phyloP scores from a whole-genome alignment of 1,284 basidiomycete species.

The Agaricales sp. region DNA sequence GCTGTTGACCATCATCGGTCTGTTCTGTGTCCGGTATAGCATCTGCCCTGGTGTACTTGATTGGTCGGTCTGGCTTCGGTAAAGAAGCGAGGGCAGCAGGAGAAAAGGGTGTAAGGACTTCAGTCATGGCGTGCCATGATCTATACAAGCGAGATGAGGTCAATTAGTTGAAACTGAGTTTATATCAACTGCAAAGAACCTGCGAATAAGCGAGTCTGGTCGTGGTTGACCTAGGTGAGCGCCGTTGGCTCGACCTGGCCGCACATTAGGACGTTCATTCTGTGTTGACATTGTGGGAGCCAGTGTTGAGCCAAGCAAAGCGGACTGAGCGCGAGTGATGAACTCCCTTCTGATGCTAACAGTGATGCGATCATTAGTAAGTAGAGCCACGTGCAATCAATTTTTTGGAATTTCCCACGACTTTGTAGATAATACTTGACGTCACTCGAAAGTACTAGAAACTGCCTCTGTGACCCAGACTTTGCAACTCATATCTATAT shows the following conservation, averaged over 20 bases:
- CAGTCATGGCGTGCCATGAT: constrained; percentile 50
- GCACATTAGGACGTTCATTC: background rate
- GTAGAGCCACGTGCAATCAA: no score
- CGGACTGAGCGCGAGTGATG: no score
- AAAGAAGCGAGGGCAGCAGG: constrained; percentile 55
- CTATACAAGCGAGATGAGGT: no score
- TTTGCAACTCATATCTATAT: constrained; percentile 2
- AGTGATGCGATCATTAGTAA: no score
- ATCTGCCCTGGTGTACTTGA: constrained; percentile 58
- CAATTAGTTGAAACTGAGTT: no score
- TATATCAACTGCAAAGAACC: no score
- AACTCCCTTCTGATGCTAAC: no score
- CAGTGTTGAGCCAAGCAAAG: no score
- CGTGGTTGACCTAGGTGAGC: background rate
- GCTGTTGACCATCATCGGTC: constrained; percentile 40
- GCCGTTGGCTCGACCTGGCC: background rate
- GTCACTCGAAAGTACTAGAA: constrained; percentile 20
- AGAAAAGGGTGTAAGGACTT: constrained; percentile 61
- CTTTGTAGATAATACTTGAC: no score
- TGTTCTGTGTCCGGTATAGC: constrained; percentile 52
- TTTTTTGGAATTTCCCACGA: no score
- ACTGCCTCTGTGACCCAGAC: constrained; percentile 10
- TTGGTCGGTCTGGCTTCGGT: constrained; percentile 43
- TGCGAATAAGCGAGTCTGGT: background rate
- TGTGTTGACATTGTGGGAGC: background rate